Evolutionary conservation across 2,329 filamentous ascomycete species (phyloP), one percentile per base, ranked within the genome.

Genomic region (Neofusicoccum laricinum): DNA sequence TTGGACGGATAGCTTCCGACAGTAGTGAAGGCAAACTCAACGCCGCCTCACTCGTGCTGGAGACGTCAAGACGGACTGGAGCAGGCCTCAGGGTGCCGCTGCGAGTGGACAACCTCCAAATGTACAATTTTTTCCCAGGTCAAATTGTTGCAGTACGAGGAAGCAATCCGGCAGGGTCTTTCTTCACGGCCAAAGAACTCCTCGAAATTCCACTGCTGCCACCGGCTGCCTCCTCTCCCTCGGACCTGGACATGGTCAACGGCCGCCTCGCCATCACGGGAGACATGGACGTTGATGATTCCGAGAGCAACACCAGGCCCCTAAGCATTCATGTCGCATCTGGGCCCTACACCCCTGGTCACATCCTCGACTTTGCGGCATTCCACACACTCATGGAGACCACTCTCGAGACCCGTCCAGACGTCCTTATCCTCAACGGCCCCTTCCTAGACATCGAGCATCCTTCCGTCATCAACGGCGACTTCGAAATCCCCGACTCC

Each of bases 381-480:
- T 81, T 99, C 1, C 88, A 93, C 71, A 87, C 91, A 34, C 84
- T 99, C 15, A 94, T 94, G 73, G 85, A 85, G 69, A 88, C 89
- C 70, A 93, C 93, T 8, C 88, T 87, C 15, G 87, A 92, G 68
- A 86, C 84, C 21, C 88, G 86, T 68, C 90, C 89, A 11, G 95
- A 99, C 74, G 86, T 87, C 2, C 79, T 99, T 32, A 84, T 98
- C 48, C 82, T 99, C 8, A 82, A 86, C 3, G 95, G 95, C 0
- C 95, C 95, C 0, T 97, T 99, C 75, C 84, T 99, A 68, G 95
- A 98, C 74, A 83, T 90, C 40, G 93, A 97, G 70, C 95, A 99
- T 74, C 94, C 95, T 0, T 82, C 96, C 30, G 86, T 99, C 62
- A 91, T 92, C 25, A 78, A 76, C 14, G 81, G 81, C 15, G 79